Conservation (phyloP, 2,329 filamentous ascomycete genomes). For the Verticillium zaregamsianum region DNA sequence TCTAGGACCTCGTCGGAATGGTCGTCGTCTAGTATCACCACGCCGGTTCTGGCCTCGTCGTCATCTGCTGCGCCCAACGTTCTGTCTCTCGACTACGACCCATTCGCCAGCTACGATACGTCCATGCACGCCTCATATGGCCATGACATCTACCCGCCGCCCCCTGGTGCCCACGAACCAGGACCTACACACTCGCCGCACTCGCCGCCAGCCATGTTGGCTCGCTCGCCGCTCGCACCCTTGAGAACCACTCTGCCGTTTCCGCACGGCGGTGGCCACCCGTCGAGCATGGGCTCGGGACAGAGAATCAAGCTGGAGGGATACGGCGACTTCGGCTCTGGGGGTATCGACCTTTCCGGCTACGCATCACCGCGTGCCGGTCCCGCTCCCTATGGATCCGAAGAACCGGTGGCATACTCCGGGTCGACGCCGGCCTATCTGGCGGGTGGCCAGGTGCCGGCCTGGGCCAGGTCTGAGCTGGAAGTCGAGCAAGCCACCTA, state of each 20-base stretch:
- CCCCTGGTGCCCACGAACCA: not conserved
- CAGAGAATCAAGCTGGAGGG: slow-evolving; percentile 37
- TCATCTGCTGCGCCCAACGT: slow-evolving; percentile 39
- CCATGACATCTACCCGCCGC: slow-evolving; percentile 40
- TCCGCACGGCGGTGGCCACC: slow-evolving; percentile 9
- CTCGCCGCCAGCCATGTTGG: not conserved
- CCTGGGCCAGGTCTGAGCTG: slow-evolving; percentile 36
- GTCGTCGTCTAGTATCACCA: slow-evolving; percentile 34
- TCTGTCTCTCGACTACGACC: slow-evolving; percentile 46
- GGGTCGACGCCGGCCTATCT: slow-evolving; percentile 6
- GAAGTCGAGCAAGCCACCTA: slow-evolving; percentile 13
- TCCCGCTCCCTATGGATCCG: slow-evolving; percentile 24
- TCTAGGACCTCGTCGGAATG: slow-evolving; percentile 39
- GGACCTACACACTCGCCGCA: slow-evolving; percentile 1
- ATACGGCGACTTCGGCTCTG: slow-evolving; percentile 27
- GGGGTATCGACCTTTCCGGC: slow-evolving; percentile 28
- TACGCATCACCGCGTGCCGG: slow-evolving; percentile 36
- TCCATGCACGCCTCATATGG: slow-evolving; percentile 36
- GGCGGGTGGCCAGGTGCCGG: slow-evolving; percentile 14
- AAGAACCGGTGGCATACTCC: slow-evolving; percentile 5
- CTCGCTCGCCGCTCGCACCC: not conserved
- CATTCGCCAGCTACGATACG: slow-evolving; percentile 43
- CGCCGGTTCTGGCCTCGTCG: slow-evolving; percentile 27
- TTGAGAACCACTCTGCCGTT: not conserved
- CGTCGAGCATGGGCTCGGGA: slow-evolving; percentile 9